Base-by-base conservation (phyloP, 2,329 filamentous ascomycete genomes). In the Hypoxylon sp. region DNA sequence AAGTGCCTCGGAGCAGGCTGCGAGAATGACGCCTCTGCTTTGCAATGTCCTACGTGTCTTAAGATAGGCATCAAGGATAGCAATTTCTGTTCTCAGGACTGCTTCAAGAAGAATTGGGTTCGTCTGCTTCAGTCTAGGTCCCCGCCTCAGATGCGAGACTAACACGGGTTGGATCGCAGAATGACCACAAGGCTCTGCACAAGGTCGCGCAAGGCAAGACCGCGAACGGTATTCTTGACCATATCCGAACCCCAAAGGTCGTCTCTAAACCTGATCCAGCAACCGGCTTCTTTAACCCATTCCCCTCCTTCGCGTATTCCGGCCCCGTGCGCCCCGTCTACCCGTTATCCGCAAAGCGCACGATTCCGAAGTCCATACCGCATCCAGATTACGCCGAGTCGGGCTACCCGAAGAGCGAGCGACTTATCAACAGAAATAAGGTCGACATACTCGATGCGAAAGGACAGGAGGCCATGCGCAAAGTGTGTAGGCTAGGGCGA, bases 31-130 rank as follows among this genome's bases (percentile, higher is more conserved):
- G 94, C 94, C 59, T 90, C 92, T 64, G 84, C 89, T 56, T 82
- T 99, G 48, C 94, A 98, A 79, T 99, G 95, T 79, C 95, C 95
- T 56, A 98, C 92, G 51, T 99, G 95, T 77, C 85, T 97, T 74
- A 97, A 97, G 80, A 82, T 94, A 46, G 92, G 91, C 56, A 90
- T 89, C 72, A 89, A 94, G 76, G 92, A 95, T 74, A 97, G 93
- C 81, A 97, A 89, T 80, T 99, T 98, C 82, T 99, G 95, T 83
- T 93, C 93, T 26, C 95, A 99, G 79, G 95, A 98, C 72, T 99
- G 95, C 84, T 99, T 99, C 82, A 98, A 97, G 85, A 90, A 89
- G 79, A 99, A 93, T 83, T 99, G 95, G 95, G 95, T 98, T 88
- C 72, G 87, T 71, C 67, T 71, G 52, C 50, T 65, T 65, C 58